Evolutionary conservation across 108 stramenopile genomes (phyloP), one percentile per base, ranked within the genome.

Genomic region (Cyclotella cryptica): DNA sequence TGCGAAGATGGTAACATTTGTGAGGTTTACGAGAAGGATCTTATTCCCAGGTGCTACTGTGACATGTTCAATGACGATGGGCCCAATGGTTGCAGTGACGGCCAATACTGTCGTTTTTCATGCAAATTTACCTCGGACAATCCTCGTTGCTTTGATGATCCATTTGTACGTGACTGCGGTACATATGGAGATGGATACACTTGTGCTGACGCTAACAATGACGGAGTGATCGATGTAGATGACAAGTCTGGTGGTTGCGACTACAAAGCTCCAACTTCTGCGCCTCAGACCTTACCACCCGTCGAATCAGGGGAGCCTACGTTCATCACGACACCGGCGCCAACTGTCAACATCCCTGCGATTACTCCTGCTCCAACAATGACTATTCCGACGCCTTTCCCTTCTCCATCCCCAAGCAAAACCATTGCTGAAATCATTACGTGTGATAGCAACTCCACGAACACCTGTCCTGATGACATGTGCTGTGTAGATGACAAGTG

Each of bases 181-280:
- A 14, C 44, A 17, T 72, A 52, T 28, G 71, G 71, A 18, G 71
- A 72, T 2, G 27, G 58, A 19, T 72, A 41, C 46, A 61, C 44
- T 17, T 72, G 71, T 45, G 43, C 71, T 1, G 71, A 72, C 61
- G 17, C 71, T 6, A 72, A 72, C 43, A 44, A 44, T n/a, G 71
- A 72, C 47, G 71, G 71, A n/a, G 27, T 72, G 0, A 47, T 72
- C 30, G 46, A 72, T 28, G 29, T 49, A 19, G 43, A 61, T 49
- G 71, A 72, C 46, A 72, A 72, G 29, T 72, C 71, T 4, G 71
- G 71, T 10, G 71, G 71, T 5, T 72, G 71, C 46, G 60, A 72
- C 47, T 61, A 35, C 71, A 59, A 61, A 11, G 45, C 71, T 46
- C 71, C 71, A 8, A 72, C 71, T 6, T 18, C 28, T 7, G 40